phyloP scores from a whole-genome alignment of 2,329 filamentous ascomycete species.

The Paraphaeosphaeria sporulosa region DNA sequence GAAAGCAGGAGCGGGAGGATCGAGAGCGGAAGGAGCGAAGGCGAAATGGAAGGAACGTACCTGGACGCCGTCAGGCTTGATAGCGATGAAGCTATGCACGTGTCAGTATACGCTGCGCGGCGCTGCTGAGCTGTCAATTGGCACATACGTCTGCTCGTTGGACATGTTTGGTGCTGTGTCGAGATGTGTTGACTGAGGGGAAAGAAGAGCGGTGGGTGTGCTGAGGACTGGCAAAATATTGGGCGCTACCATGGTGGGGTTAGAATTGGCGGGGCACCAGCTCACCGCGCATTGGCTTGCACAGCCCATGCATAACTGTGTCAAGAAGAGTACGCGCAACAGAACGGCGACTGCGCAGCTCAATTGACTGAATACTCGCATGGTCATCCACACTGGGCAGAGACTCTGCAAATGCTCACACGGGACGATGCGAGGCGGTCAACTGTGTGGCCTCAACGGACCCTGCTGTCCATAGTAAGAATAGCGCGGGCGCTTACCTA shows the following conservation, averaged over 20 bases:
- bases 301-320: conserved; percentile 20
- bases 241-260: conserved; percentile 33
- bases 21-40: neutral
- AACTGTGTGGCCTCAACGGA: neutral
- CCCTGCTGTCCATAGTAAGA: neutral
- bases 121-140: conserved; percentile 6
- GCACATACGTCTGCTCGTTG: conserved; percentile 85
- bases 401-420: neutral
- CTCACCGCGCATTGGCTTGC: conserved; percentile 18
- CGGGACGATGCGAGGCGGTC: neutral
- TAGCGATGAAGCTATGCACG: conserved; percentile 89
- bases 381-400: neutral
- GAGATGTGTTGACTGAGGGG: conserved; percentile 25
- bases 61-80: conserved; percentile 99
- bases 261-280: conserved; percentile 24
- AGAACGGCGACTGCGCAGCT: neutral
- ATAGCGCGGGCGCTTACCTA: conserved; percentile 9
- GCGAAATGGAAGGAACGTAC: conserved; percentile 59
- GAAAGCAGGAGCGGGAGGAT: neutral
- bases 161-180: conserved; percentile 57
- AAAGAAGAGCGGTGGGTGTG: conserved; percentile 20
- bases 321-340: neutral
- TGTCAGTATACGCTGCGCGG: conserved; percentile 39
- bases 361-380: neutral
- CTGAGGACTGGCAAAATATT: conserved; percentile 36